Conservation (phyloP, 1,284 basidiomycete species). For the Pseudozyma sp. region DNA sequence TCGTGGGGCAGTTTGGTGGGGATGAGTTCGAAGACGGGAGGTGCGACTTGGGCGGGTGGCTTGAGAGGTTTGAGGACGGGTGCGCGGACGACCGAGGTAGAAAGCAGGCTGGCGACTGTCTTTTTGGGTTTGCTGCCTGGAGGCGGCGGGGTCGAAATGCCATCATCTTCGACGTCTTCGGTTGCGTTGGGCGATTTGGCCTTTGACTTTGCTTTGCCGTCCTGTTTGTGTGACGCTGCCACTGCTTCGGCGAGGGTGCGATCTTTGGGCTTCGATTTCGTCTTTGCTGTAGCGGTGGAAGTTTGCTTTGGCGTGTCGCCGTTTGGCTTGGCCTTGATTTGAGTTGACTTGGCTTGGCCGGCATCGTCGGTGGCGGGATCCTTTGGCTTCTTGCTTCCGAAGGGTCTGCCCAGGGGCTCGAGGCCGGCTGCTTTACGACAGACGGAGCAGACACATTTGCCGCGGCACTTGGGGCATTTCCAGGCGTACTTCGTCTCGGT, state of each 20-base stretch:
- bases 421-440: constrained; percentile 39
- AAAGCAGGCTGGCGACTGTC: constrained; percentile 27
- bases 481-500: constrained; percentile 48
- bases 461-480: constrained; percentile 49
- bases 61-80: constrained; percentile 40
- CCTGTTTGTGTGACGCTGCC: constrained; percentile 8
- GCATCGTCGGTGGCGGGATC: background rate
- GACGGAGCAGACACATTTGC: constrained; percentile 34
- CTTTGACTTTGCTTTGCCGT: constrained; percentile 18
- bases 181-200: background rate
- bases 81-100: constrained; percentile 6
- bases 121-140: constrained; percentile 21
- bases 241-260: constrained; percentile 22
- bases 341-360: background rate
- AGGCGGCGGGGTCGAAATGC: constrained; percentile 37
- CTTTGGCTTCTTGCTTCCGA: constrained; percentile 1
- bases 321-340: constrained; percentile 5
- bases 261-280: constrained; percentile 15
- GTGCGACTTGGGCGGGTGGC: constrained; percentile 24
- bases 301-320: background rate
- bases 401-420: constrained; percentile 29
- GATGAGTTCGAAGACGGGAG: constrained; percentile 47
- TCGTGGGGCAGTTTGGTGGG: constrained; percentile 45
- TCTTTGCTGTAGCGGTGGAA: constrained; percentile 13
- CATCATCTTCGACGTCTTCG: constrained; percentile 24